These are phyloP conservation scores for Leccinum subtestaceum DNA, from an alignment of 768 basidiomycete genomes.

Conservation along the genomic window DNA sequence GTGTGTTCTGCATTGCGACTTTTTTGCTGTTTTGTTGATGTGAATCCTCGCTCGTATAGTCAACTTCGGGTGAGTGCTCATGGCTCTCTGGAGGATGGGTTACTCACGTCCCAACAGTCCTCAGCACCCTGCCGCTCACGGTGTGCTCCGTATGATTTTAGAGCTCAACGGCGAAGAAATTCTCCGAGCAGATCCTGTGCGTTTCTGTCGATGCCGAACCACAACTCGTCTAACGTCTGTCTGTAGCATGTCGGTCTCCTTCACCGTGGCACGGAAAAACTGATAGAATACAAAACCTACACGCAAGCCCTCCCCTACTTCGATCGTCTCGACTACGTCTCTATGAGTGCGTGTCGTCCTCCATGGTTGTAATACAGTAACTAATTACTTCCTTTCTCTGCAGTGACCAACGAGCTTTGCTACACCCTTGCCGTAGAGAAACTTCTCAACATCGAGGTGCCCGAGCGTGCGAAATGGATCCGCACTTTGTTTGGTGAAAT, in stretches of 20 bases:
- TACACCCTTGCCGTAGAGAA: conserved; percentile 98
- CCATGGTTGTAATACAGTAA: not conserved
- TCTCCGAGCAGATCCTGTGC: conserved; percentile 77
- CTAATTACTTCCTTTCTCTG: conserved; percentile 5
- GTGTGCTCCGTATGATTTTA: conserved; percentile 94
- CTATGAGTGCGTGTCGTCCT: conserved; percentile 76
- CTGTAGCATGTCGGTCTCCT: conserved; percentile 87
- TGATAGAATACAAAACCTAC: conserved; percentile 99
- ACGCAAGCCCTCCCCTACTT: conserved; percentile 98
- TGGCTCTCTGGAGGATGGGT: not conserved
- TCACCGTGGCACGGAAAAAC: conserved; percentile 96
- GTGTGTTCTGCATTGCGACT: conserved; percentile 39
- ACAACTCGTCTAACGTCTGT: conserved; percentile 7
- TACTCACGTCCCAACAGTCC: conserved; percentile 38
- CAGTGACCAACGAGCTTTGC: conserved; percentile 98
- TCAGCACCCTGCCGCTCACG: conserved; percentile 98
- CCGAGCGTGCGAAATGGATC: conserved; percentile 97
- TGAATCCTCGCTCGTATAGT: conserved; percentile 45
- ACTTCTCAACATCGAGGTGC: conserved; percentile 93
- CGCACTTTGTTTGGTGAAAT: conserved; percentile 96
- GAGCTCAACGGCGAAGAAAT: conserved; percentile 98
- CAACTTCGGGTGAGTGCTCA: conserved; percentile 75
- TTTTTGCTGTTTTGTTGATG: conserved; percentile 5
- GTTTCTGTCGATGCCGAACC: conserved; percentile 17
- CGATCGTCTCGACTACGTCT: conserved; percentile 98